phyloP scores from a whole-genome alignment of 345 rosid species.

The Bruguiera sexangula region DNA sequence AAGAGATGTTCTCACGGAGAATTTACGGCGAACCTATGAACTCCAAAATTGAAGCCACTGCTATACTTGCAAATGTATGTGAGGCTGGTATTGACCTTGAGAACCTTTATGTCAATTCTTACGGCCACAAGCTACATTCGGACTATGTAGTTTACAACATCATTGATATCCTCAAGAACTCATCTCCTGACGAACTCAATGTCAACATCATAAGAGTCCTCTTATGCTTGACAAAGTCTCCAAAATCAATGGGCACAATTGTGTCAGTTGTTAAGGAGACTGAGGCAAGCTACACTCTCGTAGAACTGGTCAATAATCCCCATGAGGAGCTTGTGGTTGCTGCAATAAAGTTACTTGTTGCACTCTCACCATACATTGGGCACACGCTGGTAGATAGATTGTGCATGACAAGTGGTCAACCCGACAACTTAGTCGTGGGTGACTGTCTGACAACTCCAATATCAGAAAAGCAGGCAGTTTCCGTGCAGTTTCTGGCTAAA shows the following conservation, averaged over 20 bases:
- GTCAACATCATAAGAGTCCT: conserved; percentile 67
- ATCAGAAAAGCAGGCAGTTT: conserved; percentile 73
- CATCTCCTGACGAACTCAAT: conserved; percentile 65
- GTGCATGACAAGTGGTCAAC: conserved; percentile 73
- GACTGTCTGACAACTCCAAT: conserved; percentile 37
- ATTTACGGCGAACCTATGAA: conserved; percentile 50
- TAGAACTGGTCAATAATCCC: conserved; percentile 74
- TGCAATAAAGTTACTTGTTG: conserved; percentile 60
- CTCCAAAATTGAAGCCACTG: conserved; percentile 67
- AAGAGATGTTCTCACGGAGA: conserved; percentile 64
- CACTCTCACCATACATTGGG: conserved; percentile 61
- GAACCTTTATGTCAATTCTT: conserved; percentile 45
- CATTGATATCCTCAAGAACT: conserved; percentile 64
- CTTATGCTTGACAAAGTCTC: conserved; percentile 56
- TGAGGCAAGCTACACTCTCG: conserved; percentile 63
- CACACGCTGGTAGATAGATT: conserved; percentile 66
- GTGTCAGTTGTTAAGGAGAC: conserved; percentile 59
- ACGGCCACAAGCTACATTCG: conserved; percentile 65
- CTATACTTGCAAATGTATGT: conserved; percentile 66
- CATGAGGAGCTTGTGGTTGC: conserved; percentile 61
- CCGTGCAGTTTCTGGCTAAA: conserved; percentile 65
- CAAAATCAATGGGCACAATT: conserved; percentile 47
- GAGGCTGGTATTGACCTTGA: conserved; percentile 67
- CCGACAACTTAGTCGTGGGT: conserved; percentile 56
- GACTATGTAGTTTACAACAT: conserved; percentile 64